Conservation (phyloP, 139 green algal genomes). For the Tetradesmus lagerheimii region DNA sequence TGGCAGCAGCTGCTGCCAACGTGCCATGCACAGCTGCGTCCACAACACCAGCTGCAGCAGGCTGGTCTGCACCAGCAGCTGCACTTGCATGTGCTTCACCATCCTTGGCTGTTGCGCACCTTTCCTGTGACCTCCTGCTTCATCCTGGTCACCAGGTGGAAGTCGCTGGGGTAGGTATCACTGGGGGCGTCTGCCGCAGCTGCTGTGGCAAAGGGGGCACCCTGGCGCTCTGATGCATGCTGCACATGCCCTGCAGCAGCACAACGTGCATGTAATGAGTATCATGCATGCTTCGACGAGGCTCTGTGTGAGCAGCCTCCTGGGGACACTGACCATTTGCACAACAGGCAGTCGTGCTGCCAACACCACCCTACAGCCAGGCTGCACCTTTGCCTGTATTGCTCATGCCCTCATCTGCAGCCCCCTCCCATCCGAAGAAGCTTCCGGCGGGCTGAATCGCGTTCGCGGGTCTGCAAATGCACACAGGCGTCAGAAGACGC, state of each 20-base stretch:
- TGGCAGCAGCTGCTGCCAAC: not conserved
- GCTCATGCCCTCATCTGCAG: not conserved
- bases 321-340: not conserved
- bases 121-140: constrained; percentile 30
- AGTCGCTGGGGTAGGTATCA: constrained; percentile 17
- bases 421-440: not conserved
- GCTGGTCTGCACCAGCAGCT: not conserved
- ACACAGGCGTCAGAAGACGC: not conserved
- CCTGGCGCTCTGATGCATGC: not conserved
- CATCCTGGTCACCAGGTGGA: not conserved
- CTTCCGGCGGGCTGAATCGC: not conserved
- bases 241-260: not conserved
- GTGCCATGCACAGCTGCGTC: not conserved
- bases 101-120: not conserved
- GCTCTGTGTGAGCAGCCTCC: not conserved
- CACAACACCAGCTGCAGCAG: not conserved
- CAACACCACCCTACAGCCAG: not conserved
- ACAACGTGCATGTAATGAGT: not conserved
- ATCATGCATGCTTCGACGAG: not conserved
- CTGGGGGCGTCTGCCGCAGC: constrained; percentile 10
- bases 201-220: constrained; percentile 5
- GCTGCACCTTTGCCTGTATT: not conserved
- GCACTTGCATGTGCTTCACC: not conserved
- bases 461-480: not conserved
- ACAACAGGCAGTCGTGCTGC: not conserved